Evolutionary conservation across 176 grass and related monocot genomes (phyloP), one percentile per base, ranked within the genome.

Genomic region (Aegilops bicornis): DNA sequence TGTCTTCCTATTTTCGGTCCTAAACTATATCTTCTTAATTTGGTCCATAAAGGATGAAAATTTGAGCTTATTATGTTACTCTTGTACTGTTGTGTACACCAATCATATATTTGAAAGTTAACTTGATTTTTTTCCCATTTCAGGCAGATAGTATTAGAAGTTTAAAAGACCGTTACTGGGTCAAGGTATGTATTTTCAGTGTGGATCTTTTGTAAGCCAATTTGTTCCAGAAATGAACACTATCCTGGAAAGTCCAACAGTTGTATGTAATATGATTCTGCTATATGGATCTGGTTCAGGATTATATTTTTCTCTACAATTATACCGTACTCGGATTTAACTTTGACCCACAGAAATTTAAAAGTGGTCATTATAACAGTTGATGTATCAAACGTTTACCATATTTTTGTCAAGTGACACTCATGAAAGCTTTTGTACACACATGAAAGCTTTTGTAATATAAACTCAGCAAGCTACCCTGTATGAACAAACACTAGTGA

Each of bases 161-260:
- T 56, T 92, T 84, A 86, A 92, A 88, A 72, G 96, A 92, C 69
- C 84, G 88, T 22, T 98, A 98, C 64, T 98, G 96, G 93, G 88
- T 98, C 17, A 98, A 98, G 96, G 96, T 98, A 88, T 86, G 27
- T 82, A 81, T 83, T 87, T 70, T 81, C 13, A 63, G 25, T 90
- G 22, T 69, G 12, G 72, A 78, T 69, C 16, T 62, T 58, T 48
- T 50, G 6, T 47, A 69, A 36, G 23, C 1, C 24, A 43, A 58
- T 67, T 70, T 73, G 13, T 66, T 42, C 13, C 59, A 40, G 4
- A 73, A 54, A n/a, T 24, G 52, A 27, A 60, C 23, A 3, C 70
- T 66, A 8, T 25, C 3, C 27, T 60, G 6, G 22, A 58, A 40
- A 79, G 64, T 16, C 15, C 23, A 13, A 45, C 56, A 9, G 24